Conservation (phyloP, 2,329 filamentous ascomycete species). For the Aspergillus versicolor region DNA sequence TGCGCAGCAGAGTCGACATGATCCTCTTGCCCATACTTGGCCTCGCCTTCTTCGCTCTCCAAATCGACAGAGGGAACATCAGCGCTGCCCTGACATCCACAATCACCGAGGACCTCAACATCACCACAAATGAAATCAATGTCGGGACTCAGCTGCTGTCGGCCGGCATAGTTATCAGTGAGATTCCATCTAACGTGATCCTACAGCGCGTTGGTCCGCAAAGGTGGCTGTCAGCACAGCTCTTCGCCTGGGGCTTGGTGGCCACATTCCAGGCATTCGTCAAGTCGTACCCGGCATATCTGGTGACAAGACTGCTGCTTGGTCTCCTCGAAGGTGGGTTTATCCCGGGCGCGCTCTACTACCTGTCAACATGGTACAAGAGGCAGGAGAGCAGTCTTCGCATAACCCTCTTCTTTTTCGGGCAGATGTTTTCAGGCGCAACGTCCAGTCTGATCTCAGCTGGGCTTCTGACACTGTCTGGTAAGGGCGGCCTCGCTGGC, state of each 20-base stretch:
- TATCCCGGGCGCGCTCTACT: constrained; percentile 50
- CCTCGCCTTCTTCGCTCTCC: constrained; percentile 57
- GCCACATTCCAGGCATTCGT: constrained; percentile 57
- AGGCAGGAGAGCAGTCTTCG: constrained; percentile 53
- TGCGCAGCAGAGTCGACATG: constrained; percentile 25
- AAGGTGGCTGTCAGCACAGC: constrained; percentile 54
- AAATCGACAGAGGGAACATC: constrained; percentile 42
- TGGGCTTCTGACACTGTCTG: constrained; percentile 50
- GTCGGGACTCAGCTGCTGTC: constrained; percentile 55
- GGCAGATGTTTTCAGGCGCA: constrained; percentile 53
- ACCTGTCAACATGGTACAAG: constrained; percentile 58
- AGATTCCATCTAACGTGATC: constrained; percentile 56
- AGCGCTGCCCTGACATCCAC: constrained; percentile 55
- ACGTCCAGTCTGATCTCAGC: constrained; percentile 40
- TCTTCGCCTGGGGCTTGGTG: constrained; percentile 56
- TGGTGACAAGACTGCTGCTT: constrained; percentile 53
- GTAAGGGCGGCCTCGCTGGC: constrained; percentile 49
- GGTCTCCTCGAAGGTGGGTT: constrained; percentile 57
- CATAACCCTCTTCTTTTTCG: constrained; percentile 57
- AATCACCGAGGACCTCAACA: constrained; percentile 51
- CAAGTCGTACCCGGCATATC: constrained; percentile 47
- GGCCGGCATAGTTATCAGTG: constrained; percentile 49
- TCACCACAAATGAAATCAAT: constrained; percentile 56
- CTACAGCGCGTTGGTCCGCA: constrained; percentile 53
- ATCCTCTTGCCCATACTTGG: constrained; percentile 31